Percentiles rank a stretch among this genome's conserved stretches.
phyloP scores from a whole-genome alignment of 2,329 filamentous ascomycete species.

The Exophiala dermatitidis region DNA sequence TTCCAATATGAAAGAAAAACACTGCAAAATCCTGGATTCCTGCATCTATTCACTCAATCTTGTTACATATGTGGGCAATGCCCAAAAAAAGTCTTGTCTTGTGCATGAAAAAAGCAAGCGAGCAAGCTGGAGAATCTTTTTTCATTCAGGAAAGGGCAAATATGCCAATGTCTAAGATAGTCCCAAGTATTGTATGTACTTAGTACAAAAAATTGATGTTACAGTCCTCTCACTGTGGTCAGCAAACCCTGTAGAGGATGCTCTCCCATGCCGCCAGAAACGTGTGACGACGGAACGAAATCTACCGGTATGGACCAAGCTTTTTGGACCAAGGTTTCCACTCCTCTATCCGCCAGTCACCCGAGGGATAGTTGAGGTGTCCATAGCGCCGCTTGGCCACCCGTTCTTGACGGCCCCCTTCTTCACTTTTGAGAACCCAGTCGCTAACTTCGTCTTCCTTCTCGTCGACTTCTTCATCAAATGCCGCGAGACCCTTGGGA shows the following conservation, averaged over 20 bases:
- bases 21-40: background rate
- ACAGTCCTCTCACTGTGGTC: background rate
- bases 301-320: background rate
- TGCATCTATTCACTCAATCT: no score
- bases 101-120: no score
- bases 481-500: background rate
- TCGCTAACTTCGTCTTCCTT: constrained; percentile 4
- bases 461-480: constrained; percentile 7
- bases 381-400: background rate
- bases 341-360: background rate
- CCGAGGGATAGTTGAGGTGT: background rate
- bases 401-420: constrained; percentile 1
- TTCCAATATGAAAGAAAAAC: constrained; percentile 6
- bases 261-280: background rate
- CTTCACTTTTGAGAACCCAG: constrained; percentile 11
- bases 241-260: no score
- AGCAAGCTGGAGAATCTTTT: background rate
- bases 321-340: constrained; percentile 12
- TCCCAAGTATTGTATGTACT: background rate
- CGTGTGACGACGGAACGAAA: background rate
- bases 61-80: no score
- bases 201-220: constrained; percentile 1
- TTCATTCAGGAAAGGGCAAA: background rate
- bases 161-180: background rate
- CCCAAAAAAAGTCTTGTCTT: no score